Conservation (phyloP, 148 eudicot genomes). For the Cornus suecica region DNA sequence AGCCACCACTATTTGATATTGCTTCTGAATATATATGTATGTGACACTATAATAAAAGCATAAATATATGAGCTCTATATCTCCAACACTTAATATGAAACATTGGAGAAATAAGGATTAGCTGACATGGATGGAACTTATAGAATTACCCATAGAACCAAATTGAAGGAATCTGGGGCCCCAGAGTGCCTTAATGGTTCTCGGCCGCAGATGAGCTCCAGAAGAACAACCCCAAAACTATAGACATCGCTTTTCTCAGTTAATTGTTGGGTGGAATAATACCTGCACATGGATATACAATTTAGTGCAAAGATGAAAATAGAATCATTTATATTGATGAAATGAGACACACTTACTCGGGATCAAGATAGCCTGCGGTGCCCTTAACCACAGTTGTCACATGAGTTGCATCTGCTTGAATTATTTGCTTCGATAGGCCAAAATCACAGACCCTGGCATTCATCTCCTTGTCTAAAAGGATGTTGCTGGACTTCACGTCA, state of each 20-base stretch:
- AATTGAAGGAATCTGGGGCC: constrained; percentile 68
- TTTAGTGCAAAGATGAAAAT: not conserved
- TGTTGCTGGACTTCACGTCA: constrained; percentile 80
- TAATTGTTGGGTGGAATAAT: constrained; percentile 73
- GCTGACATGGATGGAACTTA: not conserved
- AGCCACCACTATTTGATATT: not conserved
- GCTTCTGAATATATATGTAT: not conserved
- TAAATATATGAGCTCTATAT: too few relatives aligned
- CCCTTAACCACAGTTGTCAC: constrained; percentile 77
- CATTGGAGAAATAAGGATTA: not conserved
- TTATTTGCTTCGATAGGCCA: constrained; percentile 70
- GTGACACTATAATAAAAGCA: too few relatives aligned
- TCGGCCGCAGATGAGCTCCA: constrained; percentile 85
- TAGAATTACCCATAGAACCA: constrained; percentile 73
- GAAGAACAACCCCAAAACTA: constrained; percentile 80
- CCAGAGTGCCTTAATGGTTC: constrained; percentile 69
- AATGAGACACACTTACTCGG: constrained; percentile 49
- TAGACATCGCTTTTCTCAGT: constrained; percentile 84
- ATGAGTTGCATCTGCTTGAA: constrained; percentile 59
- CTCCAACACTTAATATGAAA: not conserved
- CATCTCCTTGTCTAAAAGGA: constrained; percentile 69
- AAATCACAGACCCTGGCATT: constrained; percentile 81
- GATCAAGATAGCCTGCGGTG: constrained; percentile 91
- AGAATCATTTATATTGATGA: not conserved
- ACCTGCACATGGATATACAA: constrained; percentile 34